These are phyloP conservation scores for Leersia perrieri DNA, from an alignment of 176 grass and related monocot species.

Conservation along the genomic window DNA sequence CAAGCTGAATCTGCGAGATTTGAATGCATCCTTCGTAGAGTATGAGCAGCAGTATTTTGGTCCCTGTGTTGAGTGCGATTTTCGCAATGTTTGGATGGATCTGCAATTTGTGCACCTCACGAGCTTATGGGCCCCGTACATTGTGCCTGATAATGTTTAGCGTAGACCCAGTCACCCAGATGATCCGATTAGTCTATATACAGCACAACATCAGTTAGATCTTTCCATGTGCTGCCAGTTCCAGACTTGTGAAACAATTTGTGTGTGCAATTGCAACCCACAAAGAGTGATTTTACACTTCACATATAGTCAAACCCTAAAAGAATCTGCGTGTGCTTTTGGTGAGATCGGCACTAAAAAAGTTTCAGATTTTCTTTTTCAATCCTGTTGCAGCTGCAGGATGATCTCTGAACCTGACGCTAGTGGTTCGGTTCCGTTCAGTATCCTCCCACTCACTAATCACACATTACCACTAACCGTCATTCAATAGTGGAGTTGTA, in stretches of 20 bases:
- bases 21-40: neutral
- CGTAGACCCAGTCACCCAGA: neutral
- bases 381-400: neutral
- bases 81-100: neutral
- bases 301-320: no score
- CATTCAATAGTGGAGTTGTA: neutral
- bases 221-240: neutral
- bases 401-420: neutral
- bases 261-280: neutral
- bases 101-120: neutral
- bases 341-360: no score
- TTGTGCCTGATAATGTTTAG: neutral
- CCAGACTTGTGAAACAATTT: neutral
- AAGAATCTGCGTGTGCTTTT: no score
- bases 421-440: neutral
- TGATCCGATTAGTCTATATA: neutral
- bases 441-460: constrained; percentile 21
- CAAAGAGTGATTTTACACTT: no score
- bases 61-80: neutral
- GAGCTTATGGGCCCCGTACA: neutral
- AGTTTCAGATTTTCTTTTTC: no score
- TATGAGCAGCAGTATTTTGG: neutral
- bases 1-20: neutral
- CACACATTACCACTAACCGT: no score
- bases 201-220: neutral